Conservation (phyloP, 2,329 filamentous ascomycete genomes). For the Apiospora hydei region DNA sequence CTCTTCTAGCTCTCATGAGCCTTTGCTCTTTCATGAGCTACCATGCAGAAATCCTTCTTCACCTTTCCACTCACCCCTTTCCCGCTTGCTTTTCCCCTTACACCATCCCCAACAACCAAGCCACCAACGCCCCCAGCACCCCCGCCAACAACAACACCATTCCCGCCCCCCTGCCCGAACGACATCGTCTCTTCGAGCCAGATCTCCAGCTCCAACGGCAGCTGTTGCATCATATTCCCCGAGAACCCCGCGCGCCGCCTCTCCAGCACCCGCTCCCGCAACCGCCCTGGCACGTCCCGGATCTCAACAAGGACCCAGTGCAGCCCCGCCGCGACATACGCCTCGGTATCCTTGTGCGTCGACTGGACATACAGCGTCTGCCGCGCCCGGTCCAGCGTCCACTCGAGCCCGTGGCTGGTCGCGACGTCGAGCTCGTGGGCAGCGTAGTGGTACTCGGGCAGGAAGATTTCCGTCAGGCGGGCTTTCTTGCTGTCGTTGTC, state of each 20-base stretch:
- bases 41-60: background rate
- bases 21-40: background rate
- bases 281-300: constrained; percentile 34
- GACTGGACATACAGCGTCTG: constrained; percentile 41
- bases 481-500: constrained; percentile 27
- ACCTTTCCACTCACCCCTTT: background rate
- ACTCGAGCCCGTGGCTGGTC: constrained; percentile 40
- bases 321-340: background rate
- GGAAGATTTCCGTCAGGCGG: constrained; percentile 48
- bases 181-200: constrained; percentile 1
- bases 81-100: background rate
- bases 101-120: background rate
- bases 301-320: constrained; percentile 39
- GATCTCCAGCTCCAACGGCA: constrained; percentile 14
- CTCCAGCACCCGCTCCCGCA: constrained; percentile 27
- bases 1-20: background rate
- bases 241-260: constrained; percentile 24
- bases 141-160: background rate
- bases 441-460: constrained; percentile 49
- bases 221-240: background rate
- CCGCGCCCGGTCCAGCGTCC: constrained; percentile 37
- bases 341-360: constrained; percentile 27
- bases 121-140: background rate
- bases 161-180: constrained; percentile 5
- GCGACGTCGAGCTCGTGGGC: constrained; percentile 37